These are phyloP conservation scores for Lophiostoma macrostomum DNA, from an alignment of 495 filamentous ascomycete genomes.

Conservation along the genomic window DNA sequence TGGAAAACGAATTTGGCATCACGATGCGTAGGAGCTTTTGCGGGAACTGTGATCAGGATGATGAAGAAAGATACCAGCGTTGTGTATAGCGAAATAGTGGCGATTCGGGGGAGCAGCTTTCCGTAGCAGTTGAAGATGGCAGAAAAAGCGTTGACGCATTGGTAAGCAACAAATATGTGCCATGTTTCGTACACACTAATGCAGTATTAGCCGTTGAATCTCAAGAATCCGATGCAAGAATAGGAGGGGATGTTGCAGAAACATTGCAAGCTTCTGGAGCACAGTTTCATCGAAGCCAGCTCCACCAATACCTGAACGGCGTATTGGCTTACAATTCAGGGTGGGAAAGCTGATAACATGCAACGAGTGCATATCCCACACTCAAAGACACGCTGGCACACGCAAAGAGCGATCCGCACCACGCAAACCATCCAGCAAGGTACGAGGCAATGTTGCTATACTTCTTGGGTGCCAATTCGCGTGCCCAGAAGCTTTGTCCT, in stretches of 20 bases:
- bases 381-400: slow-evolving; percentile 52
- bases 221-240: too few relatives aligned
- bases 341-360: slow-evolving; percentile 56
- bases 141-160: slow-evolving; percentile 50
- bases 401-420: slow-evolving; percentile 54
- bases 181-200: slow-evolving; percentile 51
- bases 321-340: slow-evolving; percentile 50
- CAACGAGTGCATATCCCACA: slow-evolving; percentile 49
- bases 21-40: slow-evolving; percentile 50
- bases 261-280: too few relatives aligned
- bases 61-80: slow-evolving; percentile 52
- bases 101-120: slow-evolving; percentile 46
- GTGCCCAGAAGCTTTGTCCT: slow-evolving; percentile 60
- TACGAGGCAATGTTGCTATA: slow-evolving; percentile 51
- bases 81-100: slow-evolving; percentile 47
- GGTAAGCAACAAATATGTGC: slow-evolving; percentile 49
- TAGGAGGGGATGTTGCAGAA: too few relatives aligned
- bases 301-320: too few relatives aligned
- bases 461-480: slow-evolving; percentile 51
- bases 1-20: slow-evolving; percentile 57
- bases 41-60: slow-evolving; percentile 53
- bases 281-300: too few relatives aligned
- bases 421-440: slow-evolving; percentile 54
- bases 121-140: slow-evolving; percentile 59
- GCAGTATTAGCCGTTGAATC: too few relatives aligned